These are phyloP conservation scores for Kwoniella mangroviensis DNA, from an alignment of 768 basidiomycete genomes.

Conservation along the genomic window DNA sequence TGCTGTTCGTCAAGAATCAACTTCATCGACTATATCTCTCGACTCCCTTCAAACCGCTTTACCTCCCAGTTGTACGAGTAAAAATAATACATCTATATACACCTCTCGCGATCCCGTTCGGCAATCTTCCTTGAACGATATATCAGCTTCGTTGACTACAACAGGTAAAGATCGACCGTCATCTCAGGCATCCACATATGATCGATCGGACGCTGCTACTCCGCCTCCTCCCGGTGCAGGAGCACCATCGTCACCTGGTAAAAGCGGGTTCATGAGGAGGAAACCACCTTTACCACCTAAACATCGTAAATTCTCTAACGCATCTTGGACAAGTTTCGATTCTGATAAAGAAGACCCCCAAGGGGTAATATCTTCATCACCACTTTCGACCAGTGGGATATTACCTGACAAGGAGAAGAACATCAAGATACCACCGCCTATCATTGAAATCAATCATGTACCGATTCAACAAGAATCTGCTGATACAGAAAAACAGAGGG, in stretches of 20 bases:
- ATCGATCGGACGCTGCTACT: constrained; percentile 13
- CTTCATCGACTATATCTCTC: constrained; percentile 40
- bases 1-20: constrained; percentile 27
- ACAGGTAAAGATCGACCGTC: constrained; percentile 19
- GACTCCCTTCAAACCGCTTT: constrained; percentile 41
- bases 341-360: constrained; percentile 17
- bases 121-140: constrained; percentile 46
- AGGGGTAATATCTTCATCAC: neutral
- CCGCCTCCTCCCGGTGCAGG: constrained; percentile 19
- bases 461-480: constrained; percentile 9
- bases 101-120: constrained; percentile 52
- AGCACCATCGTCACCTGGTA: neutral
- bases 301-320: constrained; percentile 22
- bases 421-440: constrained; percentile 39
- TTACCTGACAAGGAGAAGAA: constrained; percentile 31
- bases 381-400: constrained; percentile 7
- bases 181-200: constrained; percentile 14
- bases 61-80: constrained; percentile 19
- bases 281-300: constrained; percentile 44
- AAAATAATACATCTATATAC: constrained; percentile 40
- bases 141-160: constrained; percentile 38
- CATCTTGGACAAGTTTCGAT: constrained; percentile 25
- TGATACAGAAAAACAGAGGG: neutral
- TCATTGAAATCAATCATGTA: constrained; percentile 43
- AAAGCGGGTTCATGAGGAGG: constrained; percentile 11